Evolutionary conservation across 1,284 basidiomycete species (phyloP).

Genomic region (Taiwanofungus camphoratus): DNA sequence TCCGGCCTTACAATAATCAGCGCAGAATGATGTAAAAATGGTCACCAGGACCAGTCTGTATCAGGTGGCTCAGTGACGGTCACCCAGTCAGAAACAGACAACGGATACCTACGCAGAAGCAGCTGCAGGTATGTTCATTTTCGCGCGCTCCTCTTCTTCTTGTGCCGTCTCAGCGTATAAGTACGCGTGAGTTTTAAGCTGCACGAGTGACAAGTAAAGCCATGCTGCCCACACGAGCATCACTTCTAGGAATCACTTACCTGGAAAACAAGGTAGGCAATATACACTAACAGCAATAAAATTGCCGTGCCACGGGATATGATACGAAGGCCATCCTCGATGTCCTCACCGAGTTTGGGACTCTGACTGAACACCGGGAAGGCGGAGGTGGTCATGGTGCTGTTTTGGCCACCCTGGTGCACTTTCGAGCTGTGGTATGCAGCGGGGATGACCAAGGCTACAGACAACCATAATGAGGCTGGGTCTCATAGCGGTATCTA

Average conservation of each 20-base stretch:
- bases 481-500: not conserved
- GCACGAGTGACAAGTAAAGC: constrained; percentile 1
- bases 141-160: constrained; percentile 39
- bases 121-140: constrained; percentile 70
- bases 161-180: constrained; percentile 15
- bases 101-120: constrained; percentile 41
- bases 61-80: not conserved
- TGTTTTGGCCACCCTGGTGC: constrained; percentile 16
- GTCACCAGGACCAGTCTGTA: constrained; percentile 61
- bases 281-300: constrained; percentile 77
- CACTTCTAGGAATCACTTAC: constrained; percentile 29
- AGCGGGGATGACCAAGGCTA: constrained; percentile 87
- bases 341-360: constrained; percentile 24
- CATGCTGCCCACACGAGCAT: not conserved
- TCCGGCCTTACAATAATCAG: constrained; percentile 66
- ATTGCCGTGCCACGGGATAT: constrained; percentile 86
- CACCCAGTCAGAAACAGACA: not conserved
- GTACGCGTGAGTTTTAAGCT: constrained; percentile 31
- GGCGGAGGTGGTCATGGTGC: too few species aligned
- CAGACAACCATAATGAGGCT: constrained; percentile 4
- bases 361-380: too few species aligned
- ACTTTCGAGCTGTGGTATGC: constrained; percentile 63
- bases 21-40: constrained; percentile 80
- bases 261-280: constrained; percentile 77
- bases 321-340: constrained; percentile 53